Evolutionary conservation across 805 yeast species (phyloP).

Genomic region (Pachysolen tannophilus): DNA sequence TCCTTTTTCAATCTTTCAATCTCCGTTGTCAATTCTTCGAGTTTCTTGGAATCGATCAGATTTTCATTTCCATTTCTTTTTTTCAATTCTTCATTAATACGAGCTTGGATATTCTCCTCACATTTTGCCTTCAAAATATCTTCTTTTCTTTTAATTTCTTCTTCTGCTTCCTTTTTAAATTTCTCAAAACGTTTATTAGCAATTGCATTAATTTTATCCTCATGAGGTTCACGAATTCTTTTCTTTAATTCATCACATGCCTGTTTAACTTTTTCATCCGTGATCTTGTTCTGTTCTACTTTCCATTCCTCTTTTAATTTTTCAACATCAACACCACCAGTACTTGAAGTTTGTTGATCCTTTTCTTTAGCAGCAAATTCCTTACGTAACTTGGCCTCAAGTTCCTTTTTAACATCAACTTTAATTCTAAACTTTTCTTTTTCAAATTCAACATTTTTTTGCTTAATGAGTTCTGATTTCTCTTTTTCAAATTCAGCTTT

Average conservation of each 20-base stretch:
- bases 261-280: slow-evolving; percentile 23
- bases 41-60: slow-evolving; percentile 8
- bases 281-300: slow-evolving; percentile 14
- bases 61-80: slow-evolving; percentile 2
- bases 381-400: slow-evolving; percentile 10
- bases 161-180: slow-evolving; percentile 14
- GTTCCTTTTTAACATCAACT: slow-evolving; percentile 16
- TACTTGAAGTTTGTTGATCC: slow-evolving; percentile 13
- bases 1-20: slow-evolving; percentile 14
- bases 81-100: too few relatives aligned
- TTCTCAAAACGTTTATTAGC: slow-evolving; percentile 25
- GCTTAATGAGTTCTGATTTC: slow-evolving; percentile 12
- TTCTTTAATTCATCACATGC: slow-evolving; percentile 20
- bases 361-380: too few relatives aligned
- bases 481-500: slow-evolving; percentile 17
- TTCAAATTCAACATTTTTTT: slow-evolving; percentile 9
- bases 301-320: slow-evolving; percentile 15
- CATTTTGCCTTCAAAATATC: slow-evolving; percentile 2
- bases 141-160: slow-evolving; percentile 8
- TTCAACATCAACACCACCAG: slow-evolving; percentile 12
- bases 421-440: slow-evolving; percentile 15
- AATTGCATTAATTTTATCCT: slow-evolving; percentile 27
- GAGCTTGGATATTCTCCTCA: slow-evolving; percentile 11
- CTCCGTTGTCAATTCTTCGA: slow-evolving; percentile 18
- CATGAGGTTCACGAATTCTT: slow-evolving; percentile 29